Conservation (phyloP, 2,329 filamentous ascomycete species). For the Fusarium solani-melongenae region DNA sequence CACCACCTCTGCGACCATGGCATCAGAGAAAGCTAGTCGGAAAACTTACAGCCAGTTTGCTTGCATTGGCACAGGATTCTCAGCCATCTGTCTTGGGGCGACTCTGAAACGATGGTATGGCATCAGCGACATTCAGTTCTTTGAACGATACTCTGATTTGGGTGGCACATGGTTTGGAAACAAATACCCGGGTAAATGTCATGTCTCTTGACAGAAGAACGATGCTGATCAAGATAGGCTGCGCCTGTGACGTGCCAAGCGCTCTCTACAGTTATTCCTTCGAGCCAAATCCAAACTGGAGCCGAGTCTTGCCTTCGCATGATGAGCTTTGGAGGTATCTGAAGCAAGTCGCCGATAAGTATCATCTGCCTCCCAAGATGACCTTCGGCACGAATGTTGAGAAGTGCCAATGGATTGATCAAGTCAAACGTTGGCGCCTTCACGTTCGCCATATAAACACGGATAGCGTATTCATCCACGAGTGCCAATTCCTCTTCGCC, state of each 20-base stretch:
- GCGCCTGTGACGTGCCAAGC: constrained; percentile 68
- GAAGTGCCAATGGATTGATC: constrained; percentile 53
- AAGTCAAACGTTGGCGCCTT: constrained; percentile 49
- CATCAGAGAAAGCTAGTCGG: not conserved
- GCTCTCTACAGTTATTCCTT: constrained; percentile 72
- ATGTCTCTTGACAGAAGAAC: not conserved
- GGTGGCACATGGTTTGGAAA: not conserved
- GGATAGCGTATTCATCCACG: constrained; percentile 45
- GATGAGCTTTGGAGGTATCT: constrained; percentile 69
- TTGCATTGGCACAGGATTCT: not conserved
- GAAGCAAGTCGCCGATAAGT: constrained; percentile 60
- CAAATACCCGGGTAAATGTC: not conserved
- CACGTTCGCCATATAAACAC: constrained; percentile 41
- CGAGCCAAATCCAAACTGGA: constrained; percentile 70
- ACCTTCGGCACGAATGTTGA: constrained; percentile 51
- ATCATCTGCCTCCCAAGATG: constrained; percentile 53
- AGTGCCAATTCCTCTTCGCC: constrained; percentile 54
- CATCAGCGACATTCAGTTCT: not conserved
- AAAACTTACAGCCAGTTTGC: not conserved
- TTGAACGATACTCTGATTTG: not conserved
- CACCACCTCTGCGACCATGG: too few relatives aligned
- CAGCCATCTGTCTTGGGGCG: not conserved
- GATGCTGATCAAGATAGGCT: constrained; percentile 1
- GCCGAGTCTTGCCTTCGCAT: constrained; percentile 64
- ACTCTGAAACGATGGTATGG: not conserved